Percentiles rank a stretch among this genome's conserved stretches.
Evolutionary conservation across 345 rosid genomes (phyloP).

Genomic region (Acer negundo): DNA sequence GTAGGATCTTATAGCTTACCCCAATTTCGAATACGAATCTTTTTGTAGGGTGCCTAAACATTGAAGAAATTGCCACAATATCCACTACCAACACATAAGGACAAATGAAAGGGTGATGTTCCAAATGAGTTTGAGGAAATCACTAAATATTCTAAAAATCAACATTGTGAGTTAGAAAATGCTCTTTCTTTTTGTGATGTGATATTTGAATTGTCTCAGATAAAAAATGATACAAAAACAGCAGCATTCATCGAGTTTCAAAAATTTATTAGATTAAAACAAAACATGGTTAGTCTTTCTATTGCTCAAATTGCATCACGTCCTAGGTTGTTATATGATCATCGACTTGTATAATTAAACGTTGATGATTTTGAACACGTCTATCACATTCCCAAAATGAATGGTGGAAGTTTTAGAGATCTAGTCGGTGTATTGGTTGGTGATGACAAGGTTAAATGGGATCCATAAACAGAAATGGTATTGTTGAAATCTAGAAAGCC

Average conservation of each 20-base stretch:
- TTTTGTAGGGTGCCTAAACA: slow-evolving; percentile 50
- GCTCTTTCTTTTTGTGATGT: slow-evolving; percentile 41
- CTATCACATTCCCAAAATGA: too few species aligned
- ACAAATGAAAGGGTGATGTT: slow-evolving; percentile 6
- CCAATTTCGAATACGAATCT: slow-evolving; percentile 42
- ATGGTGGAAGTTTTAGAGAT: slow-evolving; percentile 44
- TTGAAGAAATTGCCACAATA: slow-evolving; percentile 41
- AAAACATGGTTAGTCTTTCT: slow-evolving; percentile 22
- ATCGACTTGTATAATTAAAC: slow-evolving; percentile 22
- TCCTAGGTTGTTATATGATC: slow-evolving; percentile 26
- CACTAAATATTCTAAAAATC: slow-evolving; percentile 22
- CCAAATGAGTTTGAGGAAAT: slow-evolving; percentile 45
- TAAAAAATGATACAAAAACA: slow-evolving; percentile 21
- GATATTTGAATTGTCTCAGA: slow-evolving; percentile 44
- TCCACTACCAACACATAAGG: slow-evolving; percentile 53
- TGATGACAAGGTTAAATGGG: slow-evolving; percentile 30
- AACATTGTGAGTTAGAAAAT: slow-evolving; percentile 24
- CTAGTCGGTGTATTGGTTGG: slow-evolving; percentile 35
- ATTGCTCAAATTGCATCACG: slow-evolving; percentile 7
- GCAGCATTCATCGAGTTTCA: slow-evolving; percentile 32
- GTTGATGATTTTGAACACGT: too few species aligned
- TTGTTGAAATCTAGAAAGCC: slow-evolving; percentile 37
- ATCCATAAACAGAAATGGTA: slow-evolving; percentile 28
- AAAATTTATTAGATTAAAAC: slow-evolving; percentile 26
- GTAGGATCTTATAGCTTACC: slow-evolving; percentile 50